Percentiles rank a stretch among this genome's conserved stretches.
Evolutionary conservation across 371 early-diverging fungal species (phyloP).

Genomic region (Fennellomyces sp.): DNA sequence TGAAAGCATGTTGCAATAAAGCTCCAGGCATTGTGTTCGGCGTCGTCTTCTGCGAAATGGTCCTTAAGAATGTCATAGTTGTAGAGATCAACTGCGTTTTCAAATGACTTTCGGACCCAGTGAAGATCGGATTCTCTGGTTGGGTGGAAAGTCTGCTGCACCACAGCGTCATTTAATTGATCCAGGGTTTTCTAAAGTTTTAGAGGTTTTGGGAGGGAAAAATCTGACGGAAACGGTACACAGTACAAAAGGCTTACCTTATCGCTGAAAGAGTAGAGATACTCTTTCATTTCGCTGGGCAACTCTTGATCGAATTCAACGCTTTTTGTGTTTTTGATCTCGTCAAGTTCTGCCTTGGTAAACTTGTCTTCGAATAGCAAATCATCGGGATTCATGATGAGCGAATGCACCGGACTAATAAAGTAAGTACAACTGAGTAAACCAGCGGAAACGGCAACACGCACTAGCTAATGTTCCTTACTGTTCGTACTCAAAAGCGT

Average conservation of each 20-base stretch:
- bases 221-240: conserved; percentile 6
- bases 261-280: neutral
- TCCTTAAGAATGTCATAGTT: neutral
- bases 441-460: no score
- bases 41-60: neutral
- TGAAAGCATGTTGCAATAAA: neutral
- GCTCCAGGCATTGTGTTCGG: neutral
- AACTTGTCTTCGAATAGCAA: neutral
- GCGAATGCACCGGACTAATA: neutral
- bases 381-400: neutral
- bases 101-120: neutral
- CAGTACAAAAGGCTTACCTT: conserved; percentile 5
- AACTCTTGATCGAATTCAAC: neutral
- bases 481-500: neutral
- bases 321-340: neutral
- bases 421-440: no score
- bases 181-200: neutral
- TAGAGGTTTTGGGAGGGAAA: no score
- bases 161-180: neutral
- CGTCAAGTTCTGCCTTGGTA: neutral
- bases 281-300: neutral
- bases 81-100: neutral
- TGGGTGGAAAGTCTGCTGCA: neutral
- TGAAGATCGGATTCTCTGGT: neutral
- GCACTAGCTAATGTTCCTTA: no score